These are phyloP conservation scores for Austroboletus niveus DNA, from an alignment of 1,284 basidiomycete species.

Conservation along the genomic window DNA sequence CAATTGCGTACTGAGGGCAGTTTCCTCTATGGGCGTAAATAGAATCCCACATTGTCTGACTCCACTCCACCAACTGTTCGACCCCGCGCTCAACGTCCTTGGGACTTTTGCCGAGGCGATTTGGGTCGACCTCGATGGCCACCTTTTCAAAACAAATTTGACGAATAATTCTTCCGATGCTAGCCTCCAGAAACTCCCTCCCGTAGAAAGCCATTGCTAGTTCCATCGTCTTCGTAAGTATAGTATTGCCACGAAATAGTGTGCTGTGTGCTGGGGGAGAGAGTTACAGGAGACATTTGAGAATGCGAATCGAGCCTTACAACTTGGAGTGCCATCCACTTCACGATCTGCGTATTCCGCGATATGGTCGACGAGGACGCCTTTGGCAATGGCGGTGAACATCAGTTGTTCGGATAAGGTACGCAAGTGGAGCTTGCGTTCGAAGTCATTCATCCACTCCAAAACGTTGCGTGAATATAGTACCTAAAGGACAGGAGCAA, in stretches of 20 bases:
- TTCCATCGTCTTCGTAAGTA: conserved; percentile 79
- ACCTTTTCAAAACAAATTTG: conserved; percentile 68
- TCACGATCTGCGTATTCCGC: conserved; percentile 64
- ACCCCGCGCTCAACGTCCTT: conserved; percentile 67
- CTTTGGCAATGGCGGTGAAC: conserved; percentile 64
- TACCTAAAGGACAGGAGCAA: conserved; percentile 38
- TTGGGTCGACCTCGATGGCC: conserved; percentile 75
- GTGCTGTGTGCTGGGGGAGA: conserved; percentile 55
- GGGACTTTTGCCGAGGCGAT: conserved; percentile 53
- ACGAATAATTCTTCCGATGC: conserved; percentile 67
- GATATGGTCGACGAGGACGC: conserved; percentile 63
- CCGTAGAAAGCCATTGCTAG: conserved; percentile 76
- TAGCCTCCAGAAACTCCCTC: conserved; percentile 70
- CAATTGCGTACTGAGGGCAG: conserved; percentile 66
- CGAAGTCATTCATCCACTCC: conserved; percentile 73
- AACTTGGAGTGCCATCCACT: conserved; percentile 60
- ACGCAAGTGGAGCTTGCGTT: conserved; percentile 62
- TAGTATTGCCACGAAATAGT: conserved; percentile 77
- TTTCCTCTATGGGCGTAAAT: conserved; percentile 70
- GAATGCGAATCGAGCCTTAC: conserved; percentile 38
- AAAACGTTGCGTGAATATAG: conserved; percentile 65
- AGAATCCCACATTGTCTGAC: conserved; percentile 71
- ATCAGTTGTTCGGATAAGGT: conserved; percentile 58
- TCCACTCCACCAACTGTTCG: conserved; percentile 74
- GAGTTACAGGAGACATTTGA: conserved; percentile 5